Evolutionary conservation across 805 yeast species (phyloP), one percentile per base, ranked within the genome.

Genomic region (Sporopachydermia quercuum): DNA sequence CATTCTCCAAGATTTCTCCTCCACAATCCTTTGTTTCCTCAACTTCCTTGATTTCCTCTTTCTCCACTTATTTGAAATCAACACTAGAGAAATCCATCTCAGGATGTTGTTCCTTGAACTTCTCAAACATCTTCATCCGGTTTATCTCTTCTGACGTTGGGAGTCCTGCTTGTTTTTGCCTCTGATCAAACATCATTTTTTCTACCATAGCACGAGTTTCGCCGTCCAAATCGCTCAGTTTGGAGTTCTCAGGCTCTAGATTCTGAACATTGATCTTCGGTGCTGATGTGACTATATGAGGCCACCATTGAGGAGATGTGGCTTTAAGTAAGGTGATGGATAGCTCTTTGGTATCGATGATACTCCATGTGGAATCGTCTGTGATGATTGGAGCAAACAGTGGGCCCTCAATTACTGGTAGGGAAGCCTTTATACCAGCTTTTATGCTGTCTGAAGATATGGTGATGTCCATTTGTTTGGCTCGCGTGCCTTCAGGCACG

Each of bases 101-200:
- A 2, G 70, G 70, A 41, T 65, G 70, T 55, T 60, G 62, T 18
- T 43, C 30, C 45, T 62, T 61, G 54, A 65, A 65, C 42, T 54
- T 53, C 19, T 58, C 59, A 38, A 65, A 47, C 15, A 54, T 44
- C 36, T 52, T 46, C 45, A 53, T 52, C 43, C 58, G 56, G 35
- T 52, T 48, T 40, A 52, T 43, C 37, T 64, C 66, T 33, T 61
- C 66, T 39, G 56, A 49, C 14, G 63, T 45, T 2, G 65, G 66
- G 44, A 47, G 44, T 4, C 65, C 63, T 48, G 41, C 37, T 40
- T 58, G 55, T 48, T 65, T 61, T 44, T 64, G 68, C 34, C 49
- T 53, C 47, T 65, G 67, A 42, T 65, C 70, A 45, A 56, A 60
- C 70, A 65, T 62, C 70, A 65, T 64, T 41, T 66, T 65, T 48